These are phyloP conservation scores for Debaryomyces maramus DNA, from an alignment of 805 yeast genomes.

Conservation along the genomic window DNA sequence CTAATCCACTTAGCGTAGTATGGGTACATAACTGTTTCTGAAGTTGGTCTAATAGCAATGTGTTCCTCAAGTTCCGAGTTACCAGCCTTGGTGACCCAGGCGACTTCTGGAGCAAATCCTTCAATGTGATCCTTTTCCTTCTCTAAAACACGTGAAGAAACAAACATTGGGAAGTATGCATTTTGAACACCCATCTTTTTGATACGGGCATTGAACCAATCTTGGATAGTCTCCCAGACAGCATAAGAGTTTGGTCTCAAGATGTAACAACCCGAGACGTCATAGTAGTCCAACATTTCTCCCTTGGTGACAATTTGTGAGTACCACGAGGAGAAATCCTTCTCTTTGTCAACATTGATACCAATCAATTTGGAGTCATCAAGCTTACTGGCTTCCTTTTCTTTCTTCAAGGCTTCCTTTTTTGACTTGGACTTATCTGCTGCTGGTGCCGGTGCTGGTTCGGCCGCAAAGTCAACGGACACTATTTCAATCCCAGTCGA, in stretches of 20 bases:
- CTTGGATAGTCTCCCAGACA: conserved; percentile 93
- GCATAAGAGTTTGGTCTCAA: conserved; percentile 93
- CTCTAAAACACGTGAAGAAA: conserved; percentile 87
- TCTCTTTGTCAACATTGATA: conserved; percentile 88
- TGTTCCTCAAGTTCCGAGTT: conserved; percentile 93
- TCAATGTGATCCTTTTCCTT: conserved; percentile 98
- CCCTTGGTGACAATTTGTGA: conserved; percentile 94
- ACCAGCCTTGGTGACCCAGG: conserved; percentile 99
- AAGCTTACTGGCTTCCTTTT: conserved; percentile 52
- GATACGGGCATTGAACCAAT: conserved; percentile 77
- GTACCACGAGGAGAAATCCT: conserved; percentile 96
- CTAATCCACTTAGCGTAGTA: conserved; percentile 99
- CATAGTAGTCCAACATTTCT: conserved; percentile 98
- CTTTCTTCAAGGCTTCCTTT: conserved; percentile 34
- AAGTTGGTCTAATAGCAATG: conserved; percentile 98
- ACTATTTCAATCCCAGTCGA: conserved; percentile 52
- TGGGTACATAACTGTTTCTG: conserved; percentile 99
- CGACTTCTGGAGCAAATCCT: conserved; percentile 99
- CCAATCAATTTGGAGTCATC: conserved; percentile 92
- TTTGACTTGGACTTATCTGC: conserved; percentile 22
- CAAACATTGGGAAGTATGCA: conserved; percentile 98
- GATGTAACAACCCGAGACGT: conserved; percentile 98
- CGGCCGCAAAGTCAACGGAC: conserved; percentile 55
- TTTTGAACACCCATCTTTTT: conserved; percentile 89
- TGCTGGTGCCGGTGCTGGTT: conserved; percentile 39